Evolutionary conservation across 495 filamentous ascomycete genomes (phyloP).

Genomic region (Hyaloscypha hepaticicola): DNA sequence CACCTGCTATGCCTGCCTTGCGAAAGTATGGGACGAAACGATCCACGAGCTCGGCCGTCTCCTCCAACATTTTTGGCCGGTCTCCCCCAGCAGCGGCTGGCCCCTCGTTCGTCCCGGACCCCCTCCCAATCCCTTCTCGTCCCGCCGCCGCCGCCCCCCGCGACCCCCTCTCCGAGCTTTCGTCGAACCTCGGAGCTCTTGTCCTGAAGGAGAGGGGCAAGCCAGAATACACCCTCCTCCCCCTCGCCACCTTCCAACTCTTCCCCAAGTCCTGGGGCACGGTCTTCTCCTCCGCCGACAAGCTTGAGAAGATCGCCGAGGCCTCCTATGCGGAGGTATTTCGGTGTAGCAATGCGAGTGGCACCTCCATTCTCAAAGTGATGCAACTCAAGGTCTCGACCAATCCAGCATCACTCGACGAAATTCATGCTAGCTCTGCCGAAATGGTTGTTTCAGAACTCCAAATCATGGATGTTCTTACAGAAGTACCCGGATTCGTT

Average conservation of each 20-base stretch:
- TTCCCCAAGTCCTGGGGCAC: slow-evolving; percentile 1
- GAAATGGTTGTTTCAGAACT: slow-evolving; percentile 65
- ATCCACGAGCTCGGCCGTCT: not conserved
- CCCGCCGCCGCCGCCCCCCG: not conserved
- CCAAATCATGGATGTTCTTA: slow-evolving; percentile 70
- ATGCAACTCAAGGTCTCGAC: slow-evolving; percentile 47
- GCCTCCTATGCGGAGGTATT: slow-evolving; percentile 70
- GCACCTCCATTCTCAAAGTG: slow-evolving; percentile 53
- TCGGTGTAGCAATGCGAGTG: slow-evolving; percentile 49
- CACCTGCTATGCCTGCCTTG: not conserved
- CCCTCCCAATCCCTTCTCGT: not conserved
- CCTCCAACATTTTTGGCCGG: slow-evolving; percentile 21
- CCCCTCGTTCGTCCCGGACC: no score
- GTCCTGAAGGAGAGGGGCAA: not conserved
- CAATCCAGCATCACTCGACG: slow-evolving; percentile 30
- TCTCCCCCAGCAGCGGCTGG: not conserved
- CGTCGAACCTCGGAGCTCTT: not conserved
- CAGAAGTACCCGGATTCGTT: slow-evolving; percentile 85
- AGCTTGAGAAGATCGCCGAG: slow-evolving; percentile 59
- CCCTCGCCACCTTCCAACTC: not conserved
- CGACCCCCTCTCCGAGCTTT: not conserved
- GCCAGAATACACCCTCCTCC: not conserved
- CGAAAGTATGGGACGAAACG: slow-evolving; percentile 21
- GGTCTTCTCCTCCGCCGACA: not conserved
- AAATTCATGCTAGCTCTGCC: slow-evolving; percentile 46